Evolutionary conservation across 306 rosid species (phyloP), one percentile per base, ranked within the genome.

Genomic region (Glycyrrhiza uralensis): DNA sequence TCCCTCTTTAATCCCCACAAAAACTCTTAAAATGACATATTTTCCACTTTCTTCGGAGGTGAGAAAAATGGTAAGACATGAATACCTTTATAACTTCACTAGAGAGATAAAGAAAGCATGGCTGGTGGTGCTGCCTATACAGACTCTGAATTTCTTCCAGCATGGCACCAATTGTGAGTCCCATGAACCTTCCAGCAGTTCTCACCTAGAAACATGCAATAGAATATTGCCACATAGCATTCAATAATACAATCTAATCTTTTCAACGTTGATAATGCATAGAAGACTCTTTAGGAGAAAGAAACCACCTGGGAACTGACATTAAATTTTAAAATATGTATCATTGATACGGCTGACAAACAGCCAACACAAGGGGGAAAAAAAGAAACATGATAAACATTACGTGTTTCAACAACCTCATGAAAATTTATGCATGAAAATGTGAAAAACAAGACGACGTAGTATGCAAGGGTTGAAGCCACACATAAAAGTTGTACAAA

Each of bases 161-260:
- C 96, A 95, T 95, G 69, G 93, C 97, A 66, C 97, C 99, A 69
- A 95, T 92, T 38, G 97, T 95, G 64, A 84, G 71, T 56, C 97
- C 96, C 99, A 95, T 95, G 88, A 85, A 89, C 85, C 92, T 88
- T 79, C 96, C 96, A 69, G 99, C 88, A 66, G 99, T 95, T 88
- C 99, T 82, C 80, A 95, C 99, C 99, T 95, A 88, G 73, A 65
- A 75, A 86, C 82, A 75, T 76, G 79, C 7, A 19, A 80, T 50
- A 80, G 71, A 80, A 67, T 54, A 72, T 60, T 79, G 84, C 82
- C 17, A 75, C 44, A 83, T 24, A 61, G 77, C 84, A 76, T 76
- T 72, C 77, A 80, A 76, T 30, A 67, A 76, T 62, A 72, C 62
- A 80, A 76, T 76, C 66, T 76, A 76, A 66, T 79, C 50, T 51